Base-by-base conservation (phyloP, 768 basidiomycete species). In the Polyporus arcularius region DNA sequence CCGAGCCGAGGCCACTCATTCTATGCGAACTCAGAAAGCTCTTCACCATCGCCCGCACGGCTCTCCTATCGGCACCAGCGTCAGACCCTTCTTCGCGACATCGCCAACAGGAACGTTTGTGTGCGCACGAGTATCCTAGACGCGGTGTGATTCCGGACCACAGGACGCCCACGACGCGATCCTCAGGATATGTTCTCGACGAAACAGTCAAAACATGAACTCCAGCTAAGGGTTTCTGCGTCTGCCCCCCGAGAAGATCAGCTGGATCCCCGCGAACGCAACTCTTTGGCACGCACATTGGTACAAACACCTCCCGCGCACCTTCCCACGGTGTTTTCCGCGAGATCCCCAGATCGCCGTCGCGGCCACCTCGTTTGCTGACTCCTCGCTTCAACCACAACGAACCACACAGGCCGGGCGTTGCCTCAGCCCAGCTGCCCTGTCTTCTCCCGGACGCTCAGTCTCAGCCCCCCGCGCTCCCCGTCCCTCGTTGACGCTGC, bases 51-150 rank as follows among this genome's bases (percentile, higher is more conserved):
- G 21, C 21, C 21, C 21, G 21, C 21, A n/a, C 15, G n/a, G 55
- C 42, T 52, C 7, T 52, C n/a, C 51, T 40, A 21, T 38, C 41
- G 21, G 11, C 40, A 18, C 14, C 30, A 32, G 55, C 35, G 35
- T 3, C 7, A 7, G 11, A 7, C 35, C 35, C 35, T 35, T 35
- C 32, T 35, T 35, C 35, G 35, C 35, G 3, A 51, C 52, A 26
- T 31, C 21, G 46, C 12, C 35, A 3, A 3, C 35, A 35, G 11
- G 35, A 35, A 35, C 28, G 51, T 51, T 55, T 60, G 59, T 61
- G 60, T 55, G 54, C 39, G 55, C 60, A 46, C 52, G 60, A 31
- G 60, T 49, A 61, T 42, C 60, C 43, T 55, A 43, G 51, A 48
- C 54, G 55, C 60, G 43, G 53, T 35, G 46, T 55, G 40, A 15